Evolutionary conservation across 345 rosid genomes (phyloP).

Genomic region (Crucihimalaya himalaica): DNA sequence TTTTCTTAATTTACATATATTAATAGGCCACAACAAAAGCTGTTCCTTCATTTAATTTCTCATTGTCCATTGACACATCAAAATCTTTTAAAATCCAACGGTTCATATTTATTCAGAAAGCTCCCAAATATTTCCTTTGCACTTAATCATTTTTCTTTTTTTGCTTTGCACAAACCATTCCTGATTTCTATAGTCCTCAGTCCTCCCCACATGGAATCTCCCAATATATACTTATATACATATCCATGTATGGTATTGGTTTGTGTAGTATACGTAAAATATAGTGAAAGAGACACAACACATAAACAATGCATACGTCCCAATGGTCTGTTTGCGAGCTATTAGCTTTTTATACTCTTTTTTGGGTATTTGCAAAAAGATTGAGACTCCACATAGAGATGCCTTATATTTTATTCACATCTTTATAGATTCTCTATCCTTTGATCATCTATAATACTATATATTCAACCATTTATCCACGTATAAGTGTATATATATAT

Average conservation of each 20-base stretch:
- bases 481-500: not conserved
- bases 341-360: constrained; percentile 25
- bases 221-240: constrained; percentile 9
- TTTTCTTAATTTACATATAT: not conserved
- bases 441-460: constrained; percentile 1
- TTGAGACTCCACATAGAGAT: constrained; percentile 39
- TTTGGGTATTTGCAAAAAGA: constrained; percentile 43
- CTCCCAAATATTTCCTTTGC: constrained; percentile 30
- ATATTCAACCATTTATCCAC: constrained; percentile 7
- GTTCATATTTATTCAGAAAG: constrained; percentile 2
- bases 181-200: not conserved
- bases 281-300: constrained; percentile 26
- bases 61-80: constrained; percentile 20
- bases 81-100: constrained; percentile 21
- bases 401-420: constrained; percentile 32
- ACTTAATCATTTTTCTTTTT: constrained; percentile 8
- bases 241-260: not conserved
- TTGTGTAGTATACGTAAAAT: not conserved
- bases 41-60: constrained; percentile 32
- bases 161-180: constrained; percentile 19
- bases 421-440: constrained; percentile 36
- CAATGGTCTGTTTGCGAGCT: constrained; percentile 32
- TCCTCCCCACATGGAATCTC: constrained; percentile 27
- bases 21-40: constrained; percentile 32
- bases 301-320: constrained; percentile 38